phyloP scores from a whole-genome alignment of 345 rosid species.

The Dovyalis caffra region DNA sequence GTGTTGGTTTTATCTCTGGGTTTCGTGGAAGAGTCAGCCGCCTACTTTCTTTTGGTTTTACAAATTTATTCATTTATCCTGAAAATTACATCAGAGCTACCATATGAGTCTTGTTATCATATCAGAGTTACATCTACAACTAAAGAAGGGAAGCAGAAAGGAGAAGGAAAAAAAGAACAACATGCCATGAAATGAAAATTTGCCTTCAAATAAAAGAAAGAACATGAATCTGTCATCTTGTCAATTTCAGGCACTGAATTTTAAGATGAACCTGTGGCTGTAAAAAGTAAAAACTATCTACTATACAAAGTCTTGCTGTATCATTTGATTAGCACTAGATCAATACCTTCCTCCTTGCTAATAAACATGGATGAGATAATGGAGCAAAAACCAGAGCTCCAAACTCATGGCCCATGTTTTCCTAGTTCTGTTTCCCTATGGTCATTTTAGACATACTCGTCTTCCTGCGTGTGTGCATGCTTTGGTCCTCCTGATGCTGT shows the following conservation, averaged over 20 bases:
- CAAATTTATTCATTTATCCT: neutral
- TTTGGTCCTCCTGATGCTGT: slow-evolving; percentile 28
- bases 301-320: slow-evolving; percentile 17
- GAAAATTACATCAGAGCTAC: too few relatives aligned
- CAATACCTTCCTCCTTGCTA: neutral
- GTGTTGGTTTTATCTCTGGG: neutral
- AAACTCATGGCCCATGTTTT: neutral
- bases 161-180: neutral
- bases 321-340: neutral
- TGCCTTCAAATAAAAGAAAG: neutral
- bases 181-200: neutral
- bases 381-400: neutral
- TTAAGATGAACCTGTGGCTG: slow-evolving; percentile 12
- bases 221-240: slow-evolving; percentile 6
- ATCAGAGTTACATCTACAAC: neutral
- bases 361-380: neutral
- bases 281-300: neutral
- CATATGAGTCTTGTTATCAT: neutral
- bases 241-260: neutral
- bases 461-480: neutral
- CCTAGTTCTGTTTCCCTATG: neutral
- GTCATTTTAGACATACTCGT: neutral
- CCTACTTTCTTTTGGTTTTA: neutral
- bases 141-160: neutral
- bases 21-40: neutral